phyloP scores from a whole-genome alignment of 176 grass and related monocot genomes.

The Lolium rigidum region DNA sequence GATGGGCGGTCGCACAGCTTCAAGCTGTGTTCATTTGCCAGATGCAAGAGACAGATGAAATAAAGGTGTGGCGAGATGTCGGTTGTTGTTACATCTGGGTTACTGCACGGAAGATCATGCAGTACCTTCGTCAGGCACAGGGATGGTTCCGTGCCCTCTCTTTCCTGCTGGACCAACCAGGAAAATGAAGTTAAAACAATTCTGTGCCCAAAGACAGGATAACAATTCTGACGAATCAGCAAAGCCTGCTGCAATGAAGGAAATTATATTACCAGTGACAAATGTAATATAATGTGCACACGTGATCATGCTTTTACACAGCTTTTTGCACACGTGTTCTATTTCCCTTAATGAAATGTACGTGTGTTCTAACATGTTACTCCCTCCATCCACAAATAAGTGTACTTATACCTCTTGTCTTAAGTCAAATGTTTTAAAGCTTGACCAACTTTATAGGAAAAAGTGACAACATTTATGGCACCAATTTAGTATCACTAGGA shows the following conservation, averaged over 20 bases:
- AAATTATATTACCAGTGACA: constrained; percentile 16
- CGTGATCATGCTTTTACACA: background rate
- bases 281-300: constrained; percentile 27
- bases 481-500: too few relatives aligned
- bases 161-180: constrained; percentile 43
- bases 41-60: constrained; percentile 94
- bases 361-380: background rate
- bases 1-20: constrained; percentile 54
- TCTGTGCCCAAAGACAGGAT: background rate
- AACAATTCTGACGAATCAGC: background rate
- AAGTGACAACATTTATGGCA: too few relatives aligned
- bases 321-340: background rate
- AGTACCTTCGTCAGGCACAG: constrained; percentile 63
- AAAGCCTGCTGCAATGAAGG: background rate
- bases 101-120: constrained; percentile 68
- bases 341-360: background rate
- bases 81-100: constrained; percentile 42
- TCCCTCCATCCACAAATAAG: too few relatives aligned
- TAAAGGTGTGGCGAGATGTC: constrained; percentile 89
- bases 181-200: constrained; percentile 25
- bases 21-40: constrained; percentile 86
- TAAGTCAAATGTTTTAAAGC: too few relatives aligned
- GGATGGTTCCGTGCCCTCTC: constrained; percentile 35
- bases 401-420: too few relatives aligned
- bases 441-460: too few relatives aligned